phyloP scores from a whole-genome alignment of 345 rosid species.

The Eucalyptus polybractea region DNA sequence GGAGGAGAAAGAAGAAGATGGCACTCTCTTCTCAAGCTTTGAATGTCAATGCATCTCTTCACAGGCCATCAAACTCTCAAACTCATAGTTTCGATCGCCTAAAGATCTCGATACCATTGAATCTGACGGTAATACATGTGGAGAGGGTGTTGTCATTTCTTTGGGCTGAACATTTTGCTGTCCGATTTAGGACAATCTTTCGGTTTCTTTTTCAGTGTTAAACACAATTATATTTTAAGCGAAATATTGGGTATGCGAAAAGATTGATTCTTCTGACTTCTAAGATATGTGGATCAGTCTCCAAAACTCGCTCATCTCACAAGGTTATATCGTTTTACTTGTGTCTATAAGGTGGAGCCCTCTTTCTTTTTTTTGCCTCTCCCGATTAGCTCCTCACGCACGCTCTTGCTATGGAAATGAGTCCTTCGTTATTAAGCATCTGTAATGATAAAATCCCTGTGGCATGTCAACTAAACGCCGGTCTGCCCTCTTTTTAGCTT shows the following conservation, averaged over 20 bases:
- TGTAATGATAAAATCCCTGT: background rate
- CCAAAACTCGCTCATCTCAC: background rate
- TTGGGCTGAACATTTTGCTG: background rate
- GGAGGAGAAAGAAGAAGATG: background rate
- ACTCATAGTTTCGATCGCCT: background rate
- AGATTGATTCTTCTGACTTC: background rate
- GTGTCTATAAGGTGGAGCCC: background rate
- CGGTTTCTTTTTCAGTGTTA: background rate
- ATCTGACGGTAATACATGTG: background rate
- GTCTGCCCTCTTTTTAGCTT: background rate
- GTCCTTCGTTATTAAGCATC: background rate
- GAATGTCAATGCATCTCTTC: background rate
- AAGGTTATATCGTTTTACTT: background rate
- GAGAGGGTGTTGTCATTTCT: background rate
- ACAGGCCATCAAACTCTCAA: background rate
- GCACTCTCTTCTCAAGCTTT: background rate
- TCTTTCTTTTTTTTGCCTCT: background rate
- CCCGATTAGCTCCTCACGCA: background rate
- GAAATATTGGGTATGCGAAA: background rate
- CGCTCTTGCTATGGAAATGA: background rate
- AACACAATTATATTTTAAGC: background rate
- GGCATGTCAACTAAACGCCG: background rate
- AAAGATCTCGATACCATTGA: background rate
- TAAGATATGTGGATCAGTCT: background rate
- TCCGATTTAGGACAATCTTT: background rate